These are phyloP conservation scores for Pseudogymnoascus sp. DNA, from an alignment of 2,329 filamentous ascomycete genomes.

Conservation along the genomic window DNA sequence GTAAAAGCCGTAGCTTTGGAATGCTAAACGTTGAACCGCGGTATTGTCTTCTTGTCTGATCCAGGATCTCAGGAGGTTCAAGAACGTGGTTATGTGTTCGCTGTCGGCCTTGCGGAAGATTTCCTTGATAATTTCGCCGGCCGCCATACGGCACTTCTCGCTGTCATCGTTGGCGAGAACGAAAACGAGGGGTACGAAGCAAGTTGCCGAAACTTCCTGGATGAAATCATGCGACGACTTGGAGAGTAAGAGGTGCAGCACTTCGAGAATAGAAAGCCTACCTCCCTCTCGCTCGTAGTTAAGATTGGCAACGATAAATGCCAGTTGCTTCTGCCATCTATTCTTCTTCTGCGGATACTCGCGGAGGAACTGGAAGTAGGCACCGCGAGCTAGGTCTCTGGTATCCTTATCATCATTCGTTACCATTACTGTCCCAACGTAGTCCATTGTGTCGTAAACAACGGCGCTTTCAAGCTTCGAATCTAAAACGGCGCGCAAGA, in stretches of 20 bases:
- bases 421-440: constrained; percentile 86
- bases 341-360: constrained; percentile 91
- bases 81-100: constrained; percentile 61
- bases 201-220: constrained; percentile 70
- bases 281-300: constrained; percentile 85
- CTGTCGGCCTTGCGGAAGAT: constrained; percentile 71
- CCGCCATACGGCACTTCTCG: constrained; percentile 73
- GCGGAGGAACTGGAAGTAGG: constrained; percentile 88
- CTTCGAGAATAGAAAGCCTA: constrained; percentile 85
- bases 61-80: constrained; percentile 66
- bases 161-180: constrained; percentile 84
- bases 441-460: constrained; percentile 86
- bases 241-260: constrained; percentile 73
- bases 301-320: constrained; percentile 82
- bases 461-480: constrained; percentile 76
- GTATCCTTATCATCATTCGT: constrained; percentile 88
- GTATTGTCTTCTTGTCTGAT: constrained; percentile 64
- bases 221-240: constrained; percentile 77
- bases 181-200: constrained; percentile 80
- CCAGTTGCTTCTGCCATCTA: constrained; percentile 80
- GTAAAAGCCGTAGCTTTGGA: constrained; percentile 77
- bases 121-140: constrained; percentile 68
- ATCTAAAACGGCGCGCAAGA: constrained; percentile 77
- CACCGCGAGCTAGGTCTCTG: constrained; percentile 75
- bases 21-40: constrained; percentile 60